Evolutionary conservation across 2,329 filamentous ascomycete species (phyloP), one percentile per base, ranked within the genome.

Genomic region (Fonsecaea nubica): DNA sequence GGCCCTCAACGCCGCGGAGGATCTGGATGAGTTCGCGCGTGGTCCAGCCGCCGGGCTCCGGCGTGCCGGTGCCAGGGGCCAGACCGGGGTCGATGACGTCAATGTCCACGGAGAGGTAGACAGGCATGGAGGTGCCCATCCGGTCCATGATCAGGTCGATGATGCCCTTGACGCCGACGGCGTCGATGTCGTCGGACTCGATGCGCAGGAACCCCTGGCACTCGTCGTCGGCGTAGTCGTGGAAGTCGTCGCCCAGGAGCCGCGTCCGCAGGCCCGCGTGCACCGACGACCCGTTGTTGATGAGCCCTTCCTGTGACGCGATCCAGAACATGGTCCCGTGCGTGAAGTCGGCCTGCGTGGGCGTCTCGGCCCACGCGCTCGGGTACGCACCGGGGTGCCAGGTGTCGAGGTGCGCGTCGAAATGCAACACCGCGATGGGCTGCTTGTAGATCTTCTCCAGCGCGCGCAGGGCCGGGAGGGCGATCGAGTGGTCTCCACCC

Each of bases 311-410:
- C 35, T 89, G 88, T 57, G 89, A 89, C 5, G 93, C 93, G 72
- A 94, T 86, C 90, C 92, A 94, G 83, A 96, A 96, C 89, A 96
- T 95, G 72, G 87, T 92, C 4, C 93, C 93, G 78, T 97, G 93
- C 75, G 89, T 96, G 81, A 96, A 95, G 72, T 89, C 86, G 1
- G 87, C 85, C 77, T 92, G 90, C 66, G 87, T 84, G 10, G 71
- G 70, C 6, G 64, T 68, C n/a, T 57, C 53, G 6, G 82, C 78
- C 93, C 93, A 97, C 63, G 89, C 87, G 15, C 86, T 89, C 0
- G 92, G 91, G 78, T 96, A 96, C 72, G 92, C 79, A 38, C 78
- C 86, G 1, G 92, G 91, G 76, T 94, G 89, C 92, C 92, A 95
- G 2, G 92, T 95, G 76, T 95, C 92, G 1, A 95, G 84, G 76